Conservation (phyloP, 2,329 filamentous ascomycete species). For the Phyllosticta citrichinensis region DNA sequence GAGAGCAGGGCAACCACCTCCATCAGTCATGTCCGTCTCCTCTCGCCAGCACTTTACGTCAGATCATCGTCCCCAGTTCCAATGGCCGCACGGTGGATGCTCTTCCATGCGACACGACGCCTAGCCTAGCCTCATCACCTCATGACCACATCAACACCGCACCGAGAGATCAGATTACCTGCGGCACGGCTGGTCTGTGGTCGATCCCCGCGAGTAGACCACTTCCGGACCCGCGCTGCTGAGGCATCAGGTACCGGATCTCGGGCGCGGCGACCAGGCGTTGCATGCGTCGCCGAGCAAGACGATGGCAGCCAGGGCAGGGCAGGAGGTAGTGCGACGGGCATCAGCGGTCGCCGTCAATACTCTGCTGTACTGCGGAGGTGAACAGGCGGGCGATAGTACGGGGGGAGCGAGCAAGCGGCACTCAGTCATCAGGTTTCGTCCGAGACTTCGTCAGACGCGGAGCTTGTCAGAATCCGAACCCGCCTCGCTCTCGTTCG, state of each 20-base stretch:
- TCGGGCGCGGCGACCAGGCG: not conserved
- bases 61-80: not conserved
- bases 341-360: not conserved
- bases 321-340: not conserved
- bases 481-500: not conserved
- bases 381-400: not conserved
- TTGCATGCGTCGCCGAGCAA: not conserved
- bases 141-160: not conserved
- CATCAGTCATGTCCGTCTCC: not conserved
- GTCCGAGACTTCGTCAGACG: not conserved
- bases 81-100: not conserved
- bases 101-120: not conserved
- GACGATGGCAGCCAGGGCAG: not conserved
- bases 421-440: not conserved
- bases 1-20: not conserved
- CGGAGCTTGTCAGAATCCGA: not conserved
- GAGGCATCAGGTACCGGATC: not conserved
- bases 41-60: not conserved
- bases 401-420: not conserved
- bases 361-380: not conserved
- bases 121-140: not conserved
- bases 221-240: not conserved
- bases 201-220: not conserved
- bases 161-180: not conserved
- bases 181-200: not conserved